phyloP scores from a whole-genome alignment of 352 stramenopile genomes.

The Pythium utonaiense region DNA sequence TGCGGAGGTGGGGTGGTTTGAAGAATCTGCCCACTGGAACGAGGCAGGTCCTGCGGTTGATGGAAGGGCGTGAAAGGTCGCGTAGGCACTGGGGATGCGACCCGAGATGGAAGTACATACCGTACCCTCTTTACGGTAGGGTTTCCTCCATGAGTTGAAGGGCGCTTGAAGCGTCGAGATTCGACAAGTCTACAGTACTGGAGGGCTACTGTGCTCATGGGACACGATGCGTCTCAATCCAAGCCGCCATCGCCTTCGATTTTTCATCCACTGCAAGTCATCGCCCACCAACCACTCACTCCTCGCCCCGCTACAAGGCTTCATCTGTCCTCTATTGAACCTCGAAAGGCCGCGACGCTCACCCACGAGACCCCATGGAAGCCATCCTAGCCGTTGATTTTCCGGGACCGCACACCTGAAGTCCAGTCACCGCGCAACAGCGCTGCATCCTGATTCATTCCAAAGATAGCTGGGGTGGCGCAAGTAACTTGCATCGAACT shows the following conservation, averaged over 20 bases:
- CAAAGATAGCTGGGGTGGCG: background rate
- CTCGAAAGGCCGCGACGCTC: slow-evolving; percentile 5
- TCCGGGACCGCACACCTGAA: background rate
- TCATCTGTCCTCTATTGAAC: background rate
- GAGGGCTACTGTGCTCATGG: no score
- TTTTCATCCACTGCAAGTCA: background rate
- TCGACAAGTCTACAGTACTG: background rate
- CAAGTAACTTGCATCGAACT: background rate
- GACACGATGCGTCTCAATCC: no score
- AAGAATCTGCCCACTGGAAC: background rate
- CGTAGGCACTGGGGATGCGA: background rate
- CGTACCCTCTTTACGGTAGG: background rate
- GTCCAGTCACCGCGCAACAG: no score
- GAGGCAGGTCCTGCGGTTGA: background rate
- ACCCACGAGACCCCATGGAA: background rate
- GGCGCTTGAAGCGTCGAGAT: background rate
- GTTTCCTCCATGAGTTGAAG: background rate
- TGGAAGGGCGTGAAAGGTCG: background rate
- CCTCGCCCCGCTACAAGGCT: background rate
- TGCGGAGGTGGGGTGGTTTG: no score
- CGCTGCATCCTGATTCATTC: background rate
- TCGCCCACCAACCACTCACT: background rate
- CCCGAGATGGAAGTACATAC: background rate
- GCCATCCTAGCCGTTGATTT: background rate
- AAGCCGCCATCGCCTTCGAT: background rate